Percentiles rank a stretch among this genome's conserved stretches.
These are phyloP conservation scores for Phaeosphaeriaceae sp. DNA, from an alignment of 2,329 filamentous ascomycete species.

Conservation along the genomic window DNA sequence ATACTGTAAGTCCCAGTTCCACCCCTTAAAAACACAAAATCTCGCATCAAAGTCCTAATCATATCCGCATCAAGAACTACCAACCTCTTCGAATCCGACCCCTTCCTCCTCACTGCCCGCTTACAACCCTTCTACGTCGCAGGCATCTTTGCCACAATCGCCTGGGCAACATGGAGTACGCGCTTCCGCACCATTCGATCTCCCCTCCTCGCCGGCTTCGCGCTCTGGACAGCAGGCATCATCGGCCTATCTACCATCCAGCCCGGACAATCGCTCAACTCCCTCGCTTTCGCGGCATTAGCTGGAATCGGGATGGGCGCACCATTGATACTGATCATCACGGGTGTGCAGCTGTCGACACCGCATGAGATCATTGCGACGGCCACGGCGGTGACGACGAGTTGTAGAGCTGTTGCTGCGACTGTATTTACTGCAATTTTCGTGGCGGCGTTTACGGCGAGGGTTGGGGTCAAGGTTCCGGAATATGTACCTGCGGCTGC, in stretches of 20 bases:
- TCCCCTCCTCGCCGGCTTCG: not conserved
- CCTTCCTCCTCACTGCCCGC: not conserved
- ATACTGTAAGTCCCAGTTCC: not conserved
- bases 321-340: not conserved
- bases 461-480: not conserved
- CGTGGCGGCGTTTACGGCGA: not conserved
- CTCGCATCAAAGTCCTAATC: not conserved
- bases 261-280: not conserved
- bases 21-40: too few relatives aligned
- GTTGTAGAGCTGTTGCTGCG: not conserved
- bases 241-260: not conserved
- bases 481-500: not conserved
- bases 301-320: not conserved
- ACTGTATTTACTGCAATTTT: not conserved
- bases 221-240: not conserved
- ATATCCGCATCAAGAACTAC: not conserved
- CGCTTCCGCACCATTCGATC: not conserved
- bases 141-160: not conserved
- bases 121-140: not conserved
- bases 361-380: not conserved
- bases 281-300: not conserved
- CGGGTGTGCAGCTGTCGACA: not conserved
- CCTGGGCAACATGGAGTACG: not conserved
- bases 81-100: not conserved
- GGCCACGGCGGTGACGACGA: not conserved